Base-by-base conservation (phyloP, 1,284 basidiomycete genomes). In the Apiotrichum sp. region DNA sequence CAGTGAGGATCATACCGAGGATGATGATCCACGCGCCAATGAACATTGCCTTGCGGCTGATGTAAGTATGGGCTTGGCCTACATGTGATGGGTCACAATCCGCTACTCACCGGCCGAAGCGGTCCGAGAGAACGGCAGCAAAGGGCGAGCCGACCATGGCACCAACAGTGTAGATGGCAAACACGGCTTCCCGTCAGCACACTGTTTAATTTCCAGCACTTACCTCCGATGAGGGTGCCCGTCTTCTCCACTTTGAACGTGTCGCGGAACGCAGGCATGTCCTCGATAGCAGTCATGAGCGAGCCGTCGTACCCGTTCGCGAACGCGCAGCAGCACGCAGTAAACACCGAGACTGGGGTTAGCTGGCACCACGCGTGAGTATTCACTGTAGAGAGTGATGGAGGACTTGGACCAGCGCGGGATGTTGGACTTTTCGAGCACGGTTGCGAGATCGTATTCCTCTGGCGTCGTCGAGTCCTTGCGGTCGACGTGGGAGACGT, bases 1-100 rank as follows among this genome's bases (percentile, higher is more conserved):
- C 63, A 41, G 70, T 65, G n/a, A 77, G 56, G 43, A 76, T 50
- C 36, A 69, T 72, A 10, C 74, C 73, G 50, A 67, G 34, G 52
- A 81, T 78, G 56, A 81, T 79, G n/a, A 79, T 42, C 14, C 41
- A 46, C 13, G 62, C 61, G 33, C 82, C 82, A 34, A 73, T 57
- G 57, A 79, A 80, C 82, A 83, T 83, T 53, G 80, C 81, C 34
- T 77, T 79, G 31, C 81, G 77, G 52, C 82, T 47, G 45, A 35
- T 11, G 33, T 34, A 8, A 35, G 33, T 8, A 16, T 14, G 13
- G 2, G 14, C 9, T 16, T 7, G 5, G 10, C 33, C 16, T 3
- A 13, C 3, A 6, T 7, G 33, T 35, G 5, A 7, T 53, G 49
- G 46, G 66, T 38, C n/a, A n/a, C n/a, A n/a, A n/a, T n/a, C n/a